Conservation (phyloP, 2,329 filamentous ascomycete species). For the Calonectria hongkongensis region DNA sequence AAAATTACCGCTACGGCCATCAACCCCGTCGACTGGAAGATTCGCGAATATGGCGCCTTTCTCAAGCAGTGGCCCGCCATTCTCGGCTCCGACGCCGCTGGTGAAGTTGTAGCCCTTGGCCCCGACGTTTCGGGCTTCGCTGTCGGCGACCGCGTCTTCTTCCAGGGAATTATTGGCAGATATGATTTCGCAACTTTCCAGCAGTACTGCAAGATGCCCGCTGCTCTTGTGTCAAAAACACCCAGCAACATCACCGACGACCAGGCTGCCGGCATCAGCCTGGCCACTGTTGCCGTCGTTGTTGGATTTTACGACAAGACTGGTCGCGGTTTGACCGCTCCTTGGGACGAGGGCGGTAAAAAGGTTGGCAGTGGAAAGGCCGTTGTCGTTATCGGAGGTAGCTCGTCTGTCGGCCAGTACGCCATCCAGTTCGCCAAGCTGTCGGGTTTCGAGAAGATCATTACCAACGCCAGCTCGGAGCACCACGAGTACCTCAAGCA, state of each 20-base stretch:
- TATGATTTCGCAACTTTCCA: constrained; percentile 59
- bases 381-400: constrained; percentile 7
- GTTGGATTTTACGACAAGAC: not conserved
- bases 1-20: constrained; percentile 53
- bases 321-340: not conserved
- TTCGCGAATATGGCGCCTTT: constrained; percentile 58
- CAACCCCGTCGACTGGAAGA: constrained; percentile 56
- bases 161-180: constrained; percentile 58
- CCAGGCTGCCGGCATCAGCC: constrained; percentile 47
- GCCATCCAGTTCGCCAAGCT: constrained; percentile 9
- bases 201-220: constrained; percentile 60
- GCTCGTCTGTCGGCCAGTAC: constrained; percentile 19
- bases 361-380: constrained; percentile 6
- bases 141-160: constrained; percentile 54
- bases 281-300: constrained; percentile 20
- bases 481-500: constrained; percentile 7
- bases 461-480: constrained; percentile 18
- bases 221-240: constrained; percentile 57
- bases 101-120: constrained; percentile 48
- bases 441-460: constrained; percentile 9
- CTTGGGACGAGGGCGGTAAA: constrained; percentile 5
- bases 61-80: constrained; percentile 57
- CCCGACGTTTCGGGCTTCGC: constrained; percentile 32
- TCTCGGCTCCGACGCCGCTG: constrained; percentile 58
- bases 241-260: constrained; percentile 56